These are phyloP conservation scores for Taphrina wiesneri DNA, from an alignment of 1,139 yeast species.

Conservation along the genomic window DNA sequence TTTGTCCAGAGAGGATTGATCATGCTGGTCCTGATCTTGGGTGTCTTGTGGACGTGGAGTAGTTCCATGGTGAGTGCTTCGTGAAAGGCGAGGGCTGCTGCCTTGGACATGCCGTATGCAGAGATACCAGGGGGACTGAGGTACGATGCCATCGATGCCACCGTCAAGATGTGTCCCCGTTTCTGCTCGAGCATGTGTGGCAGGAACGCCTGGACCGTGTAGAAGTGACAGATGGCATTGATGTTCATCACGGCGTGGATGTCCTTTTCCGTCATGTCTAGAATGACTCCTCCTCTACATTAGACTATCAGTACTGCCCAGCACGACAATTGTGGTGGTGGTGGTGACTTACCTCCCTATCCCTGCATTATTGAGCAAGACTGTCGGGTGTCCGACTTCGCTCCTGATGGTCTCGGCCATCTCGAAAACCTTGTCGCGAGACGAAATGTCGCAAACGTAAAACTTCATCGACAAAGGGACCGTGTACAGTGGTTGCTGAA, in stretches of 20 bases:
- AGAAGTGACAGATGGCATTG: constrained; percentile 71
- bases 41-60: constrained; percentile 67
- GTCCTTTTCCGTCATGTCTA: constrained; percentile 54
- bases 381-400: constrained; percentile 59
- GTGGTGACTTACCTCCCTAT: constrained; percentile 47
- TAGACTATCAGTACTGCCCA: neutral
- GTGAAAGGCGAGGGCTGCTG: constrained; percentile 80
- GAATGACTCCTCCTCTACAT: constrained; percentile 53
- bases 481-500: constrained; percentile 50
- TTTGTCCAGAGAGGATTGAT: constrained; percentile 31
- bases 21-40: constrained; percentile 43
- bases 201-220: constrained; percentile 66
- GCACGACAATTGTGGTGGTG: neutral
- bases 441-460: constrained; percentile 68
- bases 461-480: constrained; percentile 48
- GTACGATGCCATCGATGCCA: constrained; percentile 82
- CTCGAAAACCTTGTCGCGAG: constrained; percentile 50
- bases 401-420: constrained; percentile 43
- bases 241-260: constrained; percentile 55
- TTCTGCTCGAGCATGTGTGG: constrained; percentile 63
- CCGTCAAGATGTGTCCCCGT: constrained; percentile 77
- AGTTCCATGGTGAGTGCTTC: constrained; percentile 75
- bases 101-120: constrained; percentile 87
- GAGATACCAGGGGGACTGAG: constrained; percentile 39
- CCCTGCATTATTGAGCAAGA: constrained; percentile 83